phyloP scores from a whole-genome alignment of 345 rosid genomes.

The Eucalyptus dawsonii region DNA sequence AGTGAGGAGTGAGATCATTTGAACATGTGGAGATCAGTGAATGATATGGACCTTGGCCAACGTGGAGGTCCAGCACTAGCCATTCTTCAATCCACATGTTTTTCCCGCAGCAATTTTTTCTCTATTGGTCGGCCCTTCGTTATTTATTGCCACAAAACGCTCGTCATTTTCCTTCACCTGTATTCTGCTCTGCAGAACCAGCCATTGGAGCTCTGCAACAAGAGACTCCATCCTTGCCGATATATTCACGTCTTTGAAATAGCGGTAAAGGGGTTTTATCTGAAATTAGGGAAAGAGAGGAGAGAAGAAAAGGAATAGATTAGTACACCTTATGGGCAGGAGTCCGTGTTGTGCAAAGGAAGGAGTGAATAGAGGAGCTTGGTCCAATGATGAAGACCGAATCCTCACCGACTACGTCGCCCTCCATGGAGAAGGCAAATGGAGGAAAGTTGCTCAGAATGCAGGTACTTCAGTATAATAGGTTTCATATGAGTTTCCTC shows the following conservation, averaged over 20 bases:
- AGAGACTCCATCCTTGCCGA: not conserved
- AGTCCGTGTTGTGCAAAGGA: slow-evolving; percentile 20
- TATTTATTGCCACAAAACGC: not conserved
- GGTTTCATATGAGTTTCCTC: not conserved
- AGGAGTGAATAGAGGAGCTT: slow-evolving; percentile 24
- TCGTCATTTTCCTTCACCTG: not conserved
- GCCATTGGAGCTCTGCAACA: not conserved
- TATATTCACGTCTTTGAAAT: not conserved
- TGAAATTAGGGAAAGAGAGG: not conserved
- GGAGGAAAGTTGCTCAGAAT: slow-evolving; percentile 24
- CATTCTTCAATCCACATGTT: not conserved
- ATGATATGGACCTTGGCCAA: not conserved
- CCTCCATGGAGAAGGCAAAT: slow-evolving; percentile 31
- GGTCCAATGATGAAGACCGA: slow-evolving; percentile 31
- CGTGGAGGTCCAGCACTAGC: not conserved
- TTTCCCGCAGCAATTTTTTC: not conserved
- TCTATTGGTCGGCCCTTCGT: not conserved
- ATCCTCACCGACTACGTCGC: slow-evolving; percentile 16
- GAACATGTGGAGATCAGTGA: not conserved
- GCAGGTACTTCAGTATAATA: slow-evolving; percentile 7
- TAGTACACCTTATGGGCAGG: not conserved
- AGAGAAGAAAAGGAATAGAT: not conserved
- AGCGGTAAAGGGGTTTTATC: not conserved
- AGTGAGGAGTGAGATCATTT: not conserved
- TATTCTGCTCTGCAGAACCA: not conserved